Base-by-base conservation (phyloP, 2,329 filamentous ascomycete genomes). In the Coniochaeta sp. region DNA sequence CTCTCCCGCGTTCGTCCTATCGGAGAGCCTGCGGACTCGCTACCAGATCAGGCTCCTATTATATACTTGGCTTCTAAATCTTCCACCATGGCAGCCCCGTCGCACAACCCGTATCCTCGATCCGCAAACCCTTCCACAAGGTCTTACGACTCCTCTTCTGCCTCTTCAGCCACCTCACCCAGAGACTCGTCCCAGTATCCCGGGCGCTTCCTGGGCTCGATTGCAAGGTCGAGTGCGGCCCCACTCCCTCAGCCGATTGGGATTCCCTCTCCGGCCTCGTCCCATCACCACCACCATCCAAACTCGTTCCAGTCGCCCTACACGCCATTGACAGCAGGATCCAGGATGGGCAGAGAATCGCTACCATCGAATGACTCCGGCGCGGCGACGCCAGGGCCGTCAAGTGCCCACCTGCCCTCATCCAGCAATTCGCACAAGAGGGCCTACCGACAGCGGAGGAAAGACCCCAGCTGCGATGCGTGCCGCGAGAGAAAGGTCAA, bases 391-490 rank as follows among this genome's bases (percentile, higher is more conserved):
- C 80, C 79, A 26, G 76, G 75, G 33, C 66, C 68, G 22, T 68
- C 70, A 38, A 67, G 62, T 59, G 68, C 67, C 24, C 32, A 56
- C 54, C 57, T 59, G 42, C 53, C 58, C 28, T 56, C 57, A 48
- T 59, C 54, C 49, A 77, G 75, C 60, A 67, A 81, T 57, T 81
- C 87, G 28, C 90, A 95, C 67, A 97, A 97, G 69, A 79, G 94
- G 64, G 92, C 94, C 3, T 99, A 97, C 72, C 84, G 94, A 22
- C 94, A 99, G 67, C 79, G 94, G 58, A 82, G 94, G 60, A 99
- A 99, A 66, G 94, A 99, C 62, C 94, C 94, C 1, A 97, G 91
- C 64, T 99, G 94, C 68, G 94, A 99, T 74, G 94, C 94, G 49
- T 99, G 94, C 67, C 82, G 94, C 54, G 94, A 99, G 62, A 74